Conservation (phyloP, 495 filamentous ascomycete species). For the Daldinia vernicosa region DNA sequence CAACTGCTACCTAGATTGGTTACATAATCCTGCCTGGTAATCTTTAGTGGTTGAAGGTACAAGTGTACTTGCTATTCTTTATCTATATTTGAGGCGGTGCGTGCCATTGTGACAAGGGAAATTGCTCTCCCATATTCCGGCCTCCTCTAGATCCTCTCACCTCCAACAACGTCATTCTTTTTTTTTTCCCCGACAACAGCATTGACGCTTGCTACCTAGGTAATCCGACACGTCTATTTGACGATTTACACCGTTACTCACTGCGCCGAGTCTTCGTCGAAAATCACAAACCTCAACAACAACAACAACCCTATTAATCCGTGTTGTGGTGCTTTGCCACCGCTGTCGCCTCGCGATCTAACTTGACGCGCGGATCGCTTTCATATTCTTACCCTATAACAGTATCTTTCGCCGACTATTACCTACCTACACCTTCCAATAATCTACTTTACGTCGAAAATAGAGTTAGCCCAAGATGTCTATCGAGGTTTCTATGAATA, state of each 20-base stretch:
- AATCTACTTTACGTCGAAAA: background rate
- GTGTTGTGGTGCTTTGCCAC: constrained; percentile 32
- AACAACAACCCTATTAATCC: background rate
- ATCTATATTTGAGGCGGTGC: constrained; percentile 34
- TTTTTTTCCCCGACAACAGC: constrained; percentile 22
- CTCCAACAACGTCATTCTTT: constrained; percentile 43
- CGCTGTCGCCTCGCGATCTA: constrained; percentile 18
- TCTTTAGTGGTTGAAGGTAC: constrained; percentile 11
- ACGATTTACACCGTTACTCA: background rate
- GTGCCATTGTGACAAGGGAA: constrained; percentile 31
- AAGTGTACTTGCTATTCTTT: background rate
- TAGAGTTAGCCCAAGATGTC: constrained; percentile 63
- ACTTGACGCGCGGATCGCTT: constrained; percentile 28
- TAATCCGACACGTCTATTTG: background rate
- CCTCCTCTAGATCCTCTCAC: constrained; percentile 36
- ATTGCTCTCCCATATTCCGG: constrained; percentile 32
- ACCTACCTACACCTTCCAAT: constrained; percentile 13
- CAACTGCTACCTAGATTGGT: background rate
- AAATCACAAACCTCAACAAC: background rate
- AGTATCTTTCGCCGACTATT: constrained; percentile 5
- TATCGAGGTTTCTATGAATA: constrained; percentile 73
- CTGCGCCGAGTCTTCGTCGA: background rate
- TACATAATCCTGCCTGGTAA: background rate
- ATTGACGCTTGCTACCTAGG: constrained; percentile 4
- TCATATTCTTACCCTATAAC: background rate